Conservation (phyloP, 208 protist species). For the Crithidia bombi region DNA sequence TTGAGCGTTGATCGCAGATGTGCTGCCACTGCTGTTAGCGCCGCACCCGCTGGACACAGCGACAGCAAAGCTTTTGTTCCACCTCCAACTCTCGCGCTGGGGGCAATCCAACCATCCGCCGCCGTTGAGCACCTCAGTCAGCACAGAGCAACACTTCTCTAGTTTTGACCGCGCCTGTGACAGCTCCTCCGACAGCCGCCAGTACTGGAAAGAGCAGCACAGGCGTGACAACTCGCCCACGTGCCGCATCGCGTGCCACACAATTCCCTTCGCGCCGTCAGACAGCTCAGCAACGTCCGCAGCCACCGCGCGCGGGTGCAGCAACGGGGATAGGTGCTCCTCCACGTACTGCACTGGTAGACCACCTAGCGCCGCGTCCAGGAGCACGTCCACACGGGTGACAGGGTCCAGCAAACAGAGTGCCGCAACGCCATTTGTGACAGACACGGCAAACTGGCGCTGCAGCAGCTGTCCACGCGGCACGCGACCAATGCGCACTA, state of each 20-base stretch:
- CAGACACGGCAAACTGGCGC: conserved; percentile 36
- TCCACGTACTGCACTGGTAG: conserved; percentile 30
- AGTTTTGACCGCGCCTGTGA: conserved; percentile 24
- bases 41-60: conserved; percentile 16
- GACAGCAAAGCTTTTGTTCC: conserved; percentile 23
- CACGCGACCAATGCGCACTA: conserved; percentile 45
- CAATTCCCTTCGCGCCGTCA: conserved; percentile 38
- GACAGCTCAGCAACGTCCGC: conserved; percentile 31
- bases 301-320: conserved; percentile 29
- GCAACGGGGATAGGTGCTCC: conserved; percentile 29
- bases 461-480: conserved; percentile 42
- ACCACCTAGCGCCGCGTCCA: conserved; percentile 40
- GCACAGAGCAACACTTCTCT: conserved; percentile 20
- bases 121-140: conserved; percentile 40
- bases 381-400: conserved; percentile 34
- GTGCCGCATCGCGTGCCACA: conserved; percentile 34
- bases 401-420: conserved; percentile 32
- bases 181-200: conserved; percentile 46
- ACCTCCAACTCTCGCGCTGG: conserved; percentile 12
- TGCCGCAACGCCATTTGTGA: conserved; percentile 21
- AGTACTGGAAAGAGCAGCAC: conserved; percentile 46
- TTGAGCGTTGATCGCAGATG: conserved; percentile 55
- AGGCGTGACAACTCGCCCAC: conserved; percentile 37
- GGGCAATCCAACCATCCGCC: conserved; percentile 62
- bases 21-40: conserved; percentile 22